These are phyloP conservation scores for Metarhizium anisopliae DNA, from an alignment of 2,329 filamentous ascomycete species.

Conservation along the genomic window DNA sequence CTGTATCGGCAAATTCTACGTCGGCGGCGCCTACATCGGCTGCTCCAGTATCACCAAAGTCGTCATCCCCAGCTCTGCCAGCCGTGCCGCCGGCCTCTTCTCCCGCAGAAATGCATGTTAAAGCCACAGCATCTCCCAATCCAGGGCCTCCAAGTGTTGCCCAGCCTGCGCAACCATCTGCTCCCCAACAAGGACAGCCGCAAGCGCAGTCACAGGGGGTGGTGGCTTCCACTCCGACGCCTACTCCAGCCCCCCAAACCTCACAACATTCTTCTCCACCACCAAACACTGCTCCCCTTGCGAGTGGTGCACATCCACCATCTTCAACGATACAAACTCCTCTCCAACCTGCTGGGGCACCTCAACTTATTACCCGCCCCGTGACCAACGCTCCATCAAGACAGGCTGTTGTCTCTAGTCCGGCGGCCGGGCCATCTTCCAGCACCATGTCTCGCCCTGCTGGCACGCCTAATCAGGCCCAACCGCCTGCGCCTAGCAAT, in stretches of 20 bases:
- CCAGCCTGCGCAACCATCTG: constrained; percentile 4
- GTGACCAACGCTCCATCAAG: constrained; percentile 13
- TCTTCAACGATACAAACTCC: constrained; percentile 6
- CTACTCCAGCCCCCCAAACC: background rate
- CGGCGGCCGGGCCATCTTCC: constrained; percentile 7
- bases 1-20: background rate
- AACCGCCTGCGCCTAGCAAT: constrained; percentile 11
- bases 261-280: background rate
- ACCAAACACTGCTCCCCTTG: constrained; percentile 4
- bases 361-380: constrained; percentile 13
- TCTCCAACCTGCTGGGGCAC: constrained; percentile 12
- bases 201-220: background rate
- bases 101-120: background rate
- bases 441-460: background rate
- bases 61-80: constrained; percentile 11
- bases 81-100: constrained; percentile 5
- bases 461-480: constrained; percentile 4
- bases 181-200: background rate
- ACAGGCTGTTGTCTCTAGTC: constrained; percentile 10
- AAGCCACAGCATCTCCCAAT: constrained; percentile 4
- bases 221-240: background rate
- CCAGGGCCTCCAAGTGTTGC: constrained; percentile 2
- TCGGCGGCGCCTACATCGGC: constrained; percentile 8
- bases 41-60: constrained; percentile 12
- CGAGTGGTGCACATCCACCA: constrained; percentile 2